Conservation (phyloP, 192 early-diverging fungal genomes). For the Coemansia sp. region DNA sequence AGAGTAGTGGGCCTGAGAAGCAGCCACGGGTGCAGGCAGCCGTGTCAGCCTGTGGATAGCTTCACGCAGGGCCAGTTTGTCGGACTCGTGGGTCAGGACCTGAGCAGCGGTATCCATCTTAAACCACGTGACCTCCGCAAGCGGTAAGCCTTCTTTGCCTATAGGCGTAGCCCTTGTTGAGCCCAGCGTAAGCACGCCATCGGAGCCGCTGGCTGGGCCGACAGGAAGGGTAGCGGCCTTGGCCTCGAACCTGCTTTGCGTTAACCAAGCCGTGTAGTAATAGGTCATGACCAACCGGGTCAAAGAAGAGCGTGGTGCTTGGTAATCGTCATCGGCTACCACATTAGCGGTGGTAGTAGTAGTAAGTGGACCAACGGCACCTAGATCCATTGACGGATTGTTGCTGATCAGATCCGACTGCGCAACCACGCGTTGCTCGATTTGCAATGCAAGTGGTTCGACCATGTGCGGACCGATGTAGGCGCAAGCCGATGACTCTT, state of each 20-base stretch:
- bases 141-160: constrained; percentile 7
- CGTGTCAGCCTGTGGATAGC: constrained; percentile 41
- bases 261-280: constrained; percentile 50
- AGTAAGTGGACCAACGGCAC: neutral
- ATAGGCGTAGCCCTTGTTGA: neutral
- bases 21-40: constrained; percentile 10
- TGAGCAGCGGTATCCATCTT: constrained; percentile 53
- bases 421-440: constrained; percentile 32
- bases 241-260: constrained; percentile 41
- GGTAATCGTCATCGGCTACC: neutral
- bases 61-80: constrained; percentile 41
- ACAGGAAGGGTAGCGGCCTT: constrained; percentile 34
- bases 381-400: neutral
- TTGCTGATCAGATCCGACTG: neutral
- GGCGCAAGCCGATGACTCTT: constrained; percentile 14
- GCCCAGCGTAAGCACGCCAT: neutral
- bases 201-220: constrained; percentile 9
- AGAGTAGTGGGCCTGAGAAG: constrained; percentile 9
- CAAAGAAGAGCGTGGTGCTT: constrained; percentile 2
- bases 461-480: constrained; percentile 51
- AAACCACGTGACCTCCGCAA: constrained; percentile 53
- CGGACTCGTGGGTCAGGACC: constrained; percentile 45
- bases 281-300: constrained; percentile 42
- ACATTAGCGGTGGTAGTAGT: neutral
- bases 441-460: constrained; percentile 45